Conservation (phyloP, 2,329 filamentous ascomycete species). For the Aspergillus japonicus region DNA sequence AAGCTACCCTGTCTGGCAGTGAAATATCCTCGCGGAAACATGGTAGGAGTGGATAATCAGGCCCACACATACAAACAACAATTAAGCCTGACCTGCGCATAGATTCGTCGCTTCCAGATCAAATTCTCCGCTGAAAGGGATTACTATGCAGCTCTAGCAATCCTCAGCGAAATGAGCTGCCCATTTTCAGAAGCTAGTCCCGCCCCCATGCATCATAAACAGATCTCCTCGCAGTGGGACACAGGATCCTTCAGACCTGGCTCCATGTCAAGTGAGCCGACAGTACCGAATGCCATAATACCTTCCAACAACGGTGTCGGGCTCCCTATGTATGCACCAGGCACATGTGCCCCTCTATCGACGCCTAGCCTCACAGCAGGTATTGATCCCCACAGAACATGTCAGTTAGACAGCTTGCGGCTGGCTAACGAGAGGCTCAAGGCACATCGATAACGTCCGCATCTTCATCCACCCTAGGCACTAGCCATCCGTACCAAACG, state of each 20-base stretch:
- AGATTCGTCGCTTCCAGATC: conserved; percentile 48
- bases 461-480: conserved; percentile 12
- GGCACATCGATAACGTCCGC: conserved; percentile 10
- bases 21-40: conserved; percentile 37
- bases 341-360: neutral
- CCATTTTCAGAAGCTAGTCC: conserved; percentile 43
- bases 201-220: conserved; percentile 20
- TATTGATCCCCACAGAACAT: neutral
- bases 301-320: conserved; percentile 9
- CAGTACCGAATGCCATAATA: neutral
- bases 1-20: conserved; percentile 48
- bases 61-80: neutral
- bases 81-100: neutral
- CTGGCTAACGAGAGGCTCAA: neutral
- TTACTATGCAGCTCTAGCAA: conserved; percentile 42
- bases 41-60: neutral
- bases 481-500: neutral
- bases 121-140: conserved; percentile 43
- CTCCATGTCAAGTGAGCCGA: conserved; percentile 2
- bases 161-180: conserved; percentile 44
- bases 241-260: conserved; percentile 14
- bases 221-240: conserved; percentile 30
- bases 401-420: neutral
- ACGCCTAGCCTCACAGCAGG: conserved; percentile 9
- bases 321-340: conserved; percentile 6